Base-by-base conservation (phyloP, 768 basidiomycete genomes). In the Lentinula sp. region DNA sequence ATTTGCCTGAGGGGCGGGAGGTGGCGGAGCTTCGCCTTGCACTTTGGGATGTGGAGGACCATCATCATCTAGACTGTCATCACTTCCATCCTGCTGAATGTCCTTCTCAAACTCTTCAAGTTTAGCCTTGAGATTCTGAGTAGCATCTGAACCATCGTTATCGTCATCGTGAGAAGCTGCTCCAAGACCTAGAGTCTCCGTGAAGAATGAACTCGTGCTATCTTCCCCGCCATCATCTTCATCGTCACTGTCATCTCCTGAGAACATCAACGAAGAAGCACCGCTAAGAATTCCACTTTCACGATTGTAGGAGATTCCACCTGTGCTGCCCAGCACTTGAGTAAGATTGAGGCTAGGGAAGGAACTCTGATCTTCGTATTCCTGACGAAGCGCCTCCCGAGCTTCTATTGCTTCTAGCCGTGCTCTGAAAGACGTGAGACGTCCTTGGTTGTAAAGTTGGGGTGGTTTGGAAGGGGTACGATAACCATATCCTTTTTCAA, bases 381-480 rank as follows among this genome's bases (percentile, higher is more conserved):
- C 48, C 61, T 45, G 76, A 73, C 56, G 78, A 75, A 4, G 73
- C 71, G 51, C 75, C 73, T 35, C 63, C 53, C 43, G 67, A 63
- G 43, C 57, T 68, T 62, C 48, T 56, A 62, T 45, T 53, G 83
- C 84, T 65, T 88, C 86, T 65, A 78, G 74, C 61, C 86, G 78
- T 13, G 84, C 81, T 60, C 80, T 82, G 77, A 83, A 90, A 6
- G 86, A 79, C 71, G 80, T 74, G 57, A 90, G 67, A 48, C 91
- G 83, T 57, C 77, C 82, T 62, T 80, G 74, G 1, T 89, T 75
- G 71, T 92, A 95, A 16, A 97, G 80, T 66, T 91, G 86, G 3
- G 93, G 93, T 6, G 89, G 78, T 18, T 80, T 72, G 23, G 76
- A 80, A 10, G 95, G 95, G 1, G 96, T 98, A 35, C 78, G 70